Percentiles rank a stretch among this genome's conserved stretches.
These are phyloP conservation scores for Xanthoceras sorbifolium DNA, from an alignment of 345 rosid species.

Conservation along the genomic window DNA sequence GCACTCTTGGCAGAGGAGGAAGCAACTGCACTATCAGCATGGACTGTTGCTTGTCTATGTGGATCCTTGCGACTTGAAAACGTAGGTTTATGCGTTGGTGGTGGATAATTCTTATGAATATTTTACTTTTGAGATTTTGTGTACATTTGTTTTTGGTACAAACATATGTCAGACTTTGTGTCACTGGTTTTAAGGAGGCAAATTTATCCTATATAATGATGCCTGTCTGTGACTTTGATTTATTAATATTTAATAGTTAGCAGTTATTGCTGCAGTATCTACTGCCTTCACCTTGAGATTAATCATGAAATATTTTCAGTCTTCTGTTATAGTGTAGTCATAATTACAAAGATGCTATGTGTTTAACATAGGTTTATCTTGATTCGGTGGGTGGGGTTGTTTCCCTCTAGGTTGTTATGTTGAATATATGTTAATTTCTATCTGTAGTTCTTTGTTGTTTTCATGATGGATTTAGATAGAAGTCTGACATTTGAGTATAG, in stretches of 20 bases:
- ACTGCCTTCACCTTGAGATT: background rate
- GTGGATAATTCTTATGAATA: background rate
- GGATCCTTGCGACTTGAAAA: slow-evolving; percentile 91
- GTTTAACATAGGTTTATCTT: background rate
- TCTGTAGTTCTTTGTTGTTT: background rate
- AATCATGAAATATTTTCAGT: background rate
- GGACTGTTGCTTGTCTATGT: slow-evolving; percentile 91
- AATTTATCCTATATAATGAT: background rate
- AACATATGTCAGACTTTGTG: slow-evolving; percentile 10
- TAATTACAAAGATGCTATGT: background rate
- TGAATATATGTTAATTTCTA: background rate
- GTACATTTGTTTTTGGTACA: background rate
- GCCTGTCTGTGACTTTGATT: background rate
- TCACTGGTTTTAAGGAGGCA: background rate
- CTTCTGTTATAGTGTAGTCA: background rate
- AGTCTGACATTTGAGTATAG: background rate
- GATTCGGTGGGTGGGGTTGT: background rate
- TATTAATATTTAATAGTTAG: background rate
- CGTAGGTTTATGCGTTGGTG: slow-evolving; percentile 38
- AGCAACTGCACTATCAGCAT: slow-evolving; percentile 77
- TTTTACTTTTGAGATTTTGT: background rate
- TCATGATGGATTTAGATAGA: background rate
- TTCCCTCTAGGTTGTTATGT: background rate
- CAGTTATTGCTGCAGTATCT: background rate
- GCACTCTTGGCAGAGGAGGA: slow-evolving; percentile 89